Conservation (phyloP, 2,329 filamentous ascomycete species). For the Beauveria medogensis region DNA sequence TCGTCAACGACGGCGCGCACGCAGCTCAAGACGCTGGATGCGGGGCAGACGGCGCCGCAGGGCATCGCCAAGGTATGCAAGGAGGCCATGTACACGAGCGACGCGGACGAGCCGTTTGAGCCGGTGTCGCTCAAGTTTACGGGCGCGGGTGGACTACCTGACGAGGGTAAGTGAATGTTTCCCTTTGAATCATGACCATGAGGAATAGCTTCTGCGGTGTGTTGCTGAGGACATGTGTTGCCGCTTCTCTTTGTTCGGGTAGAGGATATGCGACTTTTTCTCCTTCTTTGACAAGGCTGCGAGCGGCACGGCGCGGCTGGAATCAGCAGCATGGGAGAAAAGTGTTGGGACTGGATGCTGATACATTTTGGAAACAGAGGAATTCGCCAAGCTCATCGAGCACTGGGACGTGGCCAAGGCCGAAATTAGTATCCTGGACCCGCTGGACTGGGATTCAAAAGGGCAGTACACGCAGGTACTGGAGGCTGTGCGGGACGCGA, state of each 20-base stretch:
- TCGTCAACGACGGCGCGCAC: slow-evolving; percentile 19
- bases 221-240: too few species aligned
- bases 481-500: slow-evolving; percentile 58
- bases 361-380: slow-evolving; percentile 37
- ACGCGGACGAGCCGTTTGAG: slow-evolving; percentile 80
- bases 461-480: slow-evolving; percentile 63
- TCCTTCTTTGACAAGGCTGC: not conserved
- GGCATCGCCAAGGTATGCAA: slow-evolving; percentile 42
- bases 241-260: too few species aligned
- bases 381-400: slow-evolving; percentile 61
- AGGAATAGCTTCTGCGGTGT: too few species aligned
- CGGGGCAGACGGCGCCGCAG: slow-evolving; percentile 52
- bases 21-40: slow-evolving; percentile 45
- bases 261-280: too few species aligned
- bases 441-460: slow-evolving; percentile 63
- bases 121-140: slow-evolving; percentile 61
- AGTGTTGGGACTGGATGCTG: not conserved
- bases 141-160: slow-evolving; percentile 43
- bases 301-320: too few species aligned
- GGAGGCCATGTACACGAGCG: slow-evolving; percentile 63
- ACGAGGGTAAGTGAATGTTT: slow-evolving; percentile 45
- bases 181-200: not conserved
- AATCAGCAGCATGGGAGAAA: too few species aligned
- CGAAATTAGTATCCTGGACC: slow-evolving; percentile 56
- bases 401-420: slow-evolving; percentile 45